These are phyloP conservation scores for Thalia dealbata DNA, from an alignment of 176 grass and related monocot genomes.

Conservation along the genomic window DNA sequence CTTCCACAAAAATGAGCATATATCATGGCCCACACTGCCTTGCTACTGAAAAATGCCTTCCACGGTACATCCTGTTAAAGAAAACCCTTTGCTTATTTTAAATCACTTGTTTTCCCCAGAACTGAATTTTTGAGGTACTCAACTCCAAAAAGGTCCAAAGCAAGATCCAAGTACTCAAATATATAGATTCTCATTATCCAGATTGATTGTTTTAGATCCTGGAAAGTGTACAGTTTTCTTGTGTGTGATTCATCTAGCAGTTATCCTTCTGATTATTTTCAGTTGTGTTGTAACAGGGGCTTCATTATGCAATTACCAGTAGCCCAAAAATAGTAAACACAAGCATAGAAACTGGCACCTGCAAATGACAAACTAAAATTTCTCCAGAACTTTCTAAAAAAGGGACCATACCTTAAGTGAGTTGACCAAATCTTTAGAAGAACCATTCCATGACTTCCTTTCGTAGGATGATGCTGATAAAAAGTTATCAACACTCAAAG, in stretches of 20 bases:
- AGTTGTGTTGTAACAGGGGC: neutral
- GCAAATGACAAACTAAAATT: neutral
- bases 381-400: neutral
- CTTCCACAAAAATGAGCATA: slow-evolving; percentile 96
- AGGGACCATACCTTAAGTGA: slow-evolving; percentile 44
- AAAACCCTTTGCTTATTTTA: neutral
- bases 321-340: neutral
- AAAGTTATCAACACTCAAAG: slow-evolving; percentile 27
- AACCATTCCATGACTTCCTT: slow-evolving; percentile 37
- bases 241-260: neutral
- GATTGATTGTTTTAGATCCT: neutral
- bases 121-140: neutral
- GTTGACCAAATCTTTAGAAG: slow-evolving; percentile 38
- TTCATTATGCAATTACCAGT: neutral
- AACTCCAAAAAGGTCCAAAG: neutral
- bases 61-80: slow-evolving; percentile 81
- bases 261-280: neutral
- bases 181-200: neutral
- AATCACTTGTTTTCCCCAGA: neutral
- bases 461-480: slow-evolving; percentile 23
- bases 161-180: neutral
- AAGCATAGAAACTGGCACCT: neutral
- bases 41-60: slow-evolving; percentile 89
- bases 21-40: slow-evolving; percentile 97
- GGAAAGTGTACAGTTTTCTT: neutral